phyloP scores from a whole-genome alignment of 768 basidiomycete genomes.

The Coprinopsis cinerea region DNA sequence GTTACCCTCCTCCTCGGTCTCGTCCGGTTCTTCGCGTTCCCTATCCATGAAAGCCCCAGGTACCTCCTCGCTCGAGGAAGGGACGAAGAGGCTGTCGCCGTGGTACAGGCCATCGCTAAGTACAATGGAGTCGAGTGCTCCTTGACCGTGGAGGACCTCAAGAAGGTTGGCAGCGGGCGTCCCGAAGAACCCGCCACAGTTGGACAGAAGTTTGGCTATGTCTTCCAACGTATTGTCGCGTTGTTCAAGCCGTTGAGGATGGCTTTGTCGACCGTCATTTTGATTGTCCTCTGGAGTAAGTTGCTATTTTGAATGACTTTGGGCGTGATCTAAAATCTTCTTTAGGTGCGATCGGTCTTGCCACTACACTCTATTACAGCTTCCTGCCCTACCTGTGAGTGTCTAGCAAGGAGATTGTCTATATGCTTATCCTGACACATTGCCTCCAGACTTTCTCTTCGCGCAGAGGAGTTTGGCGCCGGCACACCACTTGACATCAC shows the following conservation, averaged over 20 bases:
- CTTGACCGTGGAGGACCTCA: conserved; percentile 47
- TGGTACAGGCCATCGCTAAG: conserved; percentile 55
- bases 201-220: conserved; percentile 26
- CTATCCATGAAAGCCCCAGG: conserved; percentile 65
- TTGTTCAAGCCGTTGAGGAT: conserved; percentile 61
- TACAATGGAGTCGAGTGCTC: conserved; percentile 48
- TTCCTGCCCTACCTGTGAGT: conserved; percentile 25
- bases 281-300: conserved; percentile 49
- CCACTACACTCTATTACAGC: conserved; percentile 62
- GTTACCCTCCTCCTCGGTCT: conserved; percentile 58
- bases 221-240: conserved; percentile 40
- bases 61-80: conserved; percentile 65
- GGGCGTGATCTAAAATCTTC: not conserved
- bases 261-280: conserved; percentile 57
- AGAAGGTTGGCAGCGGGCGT: conserved; percentile 8
- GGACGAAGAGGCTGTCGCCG: conserved; percentile 57
- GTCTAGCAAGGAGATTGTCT: no score
- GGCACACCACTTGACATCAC: conserved; percentile 62
- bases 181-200: not conserved
- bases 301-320: not conserved
- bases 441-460: not conserved
- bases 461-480: conserved; percentile 22
- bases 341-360: conserved; percentile 64
- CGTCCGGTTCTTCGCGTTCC: conserved; percentile 61
- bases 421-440: not conserved